Conservation (phyloP, 75 land plant species). For the Adiantum capillusveneris region DNA sequence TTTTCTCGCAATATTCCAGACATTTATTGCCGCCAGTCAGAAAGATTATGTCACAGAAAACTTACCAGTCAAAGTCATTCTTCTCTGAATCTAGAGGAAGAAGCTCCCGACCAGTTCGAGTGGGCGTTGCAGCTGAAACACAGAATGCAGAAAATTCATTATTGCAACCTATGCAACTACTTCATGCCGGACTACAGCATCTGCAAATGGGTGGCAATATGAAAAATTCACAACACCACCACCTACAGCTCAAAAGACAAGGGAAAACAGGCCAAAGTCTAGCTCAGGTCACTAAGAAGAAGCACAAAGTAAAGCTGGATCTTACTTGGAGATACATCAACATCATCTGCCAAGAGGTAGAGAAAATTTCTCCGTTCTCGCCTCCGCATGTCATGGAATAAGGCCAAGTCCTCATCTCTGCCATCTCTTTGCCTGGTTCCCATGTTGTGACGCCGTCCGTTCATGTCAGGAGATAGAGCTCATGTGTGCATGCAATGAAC, state of each 20-base stretch:
- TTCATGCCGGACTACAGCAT: too few species aligned
- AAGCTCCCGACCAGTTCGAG: slow-evolving; percentile 47
- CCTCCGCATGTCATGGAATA: slow-evolving; percentile 21
- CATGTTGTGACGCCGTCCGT: too few species aligned
- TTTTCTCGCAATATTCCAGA: too few species aligned
- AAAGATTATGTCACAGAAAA: slow-evolving; percentile 6
- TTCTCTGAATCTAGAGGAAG: slow-evolving; percentile 61
- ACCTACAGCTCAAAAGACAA: too few species aligned
- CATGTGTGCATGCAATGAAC: too few species aligned
- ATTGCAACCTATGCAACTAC: too few species aligned
- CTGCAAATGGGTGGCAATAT: too few species aligned
- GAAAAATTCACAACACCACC: too few species aligned
- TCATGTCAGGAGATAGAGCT: too few species aligned
- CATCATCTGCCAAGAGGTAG: slow-evolving; percentile 5
- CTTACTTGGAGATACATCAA: not conserved
- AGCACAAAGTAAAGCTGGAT: too few species aligned
- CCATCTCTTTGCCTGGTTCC: not conserved
- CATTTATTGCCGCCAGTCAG: not conserved
- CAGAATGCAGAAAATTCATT: slow-evolving; percentile 36
- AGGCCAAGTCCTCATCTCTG: slow-evolving; percentile 20
- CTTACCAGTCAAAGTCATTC: slow-evolving; percentile 87
- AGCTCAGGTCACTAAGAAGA: too few species aligned
- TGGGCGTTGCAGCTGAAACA: slow-evolving; percentile 42
- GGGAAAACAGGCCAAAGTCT: too few species aligned
- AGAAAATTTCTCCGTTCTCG: slow-evolving; percentile 10